Percentiles rank a stretch among this genome's conserved stretches.
phyloP scores from a whole-genome alignment of 257 asterid species.

The Solanum neorickii region DNA sequence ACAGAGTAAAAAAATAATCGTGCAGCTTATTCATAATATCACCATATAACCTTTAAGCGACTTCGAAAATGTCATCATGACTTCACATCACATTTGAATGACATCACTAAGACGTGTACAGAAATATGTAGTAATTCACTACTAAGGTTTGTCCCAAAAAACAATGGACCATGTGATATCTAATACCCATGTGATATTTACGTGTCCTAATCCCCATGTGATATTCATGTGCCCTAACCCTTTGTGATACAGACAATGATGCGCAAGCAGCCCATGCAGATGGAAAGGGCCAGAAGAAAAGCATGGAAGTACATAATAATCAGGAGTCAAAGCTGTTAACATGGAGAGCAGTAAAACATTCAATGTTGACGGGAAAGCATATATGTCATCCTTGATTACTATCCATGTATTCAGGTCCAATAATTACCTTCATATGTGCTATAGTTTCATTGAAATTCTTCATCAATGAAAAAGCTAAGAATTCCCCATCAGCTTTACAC shows the following conservation, averaged over 20 bases:
- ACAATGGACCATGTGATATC: background rate
- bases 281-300: background rate
- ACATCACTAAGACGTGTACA: background rate
- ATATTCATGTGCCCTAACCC: no score
- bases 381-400: slow-evolving; percentile 15
- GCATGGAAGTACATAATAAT: background rate
- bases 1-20: background rate
- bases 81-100: background rate
- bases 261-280: background rate
- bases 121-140: background rate
- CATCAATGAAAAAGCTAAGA: slow-evolving; percentile 47
- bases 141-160: background rate
- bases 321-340: background rate
- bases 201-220: no score
- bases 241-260: background rate
- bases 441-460: slow-evolving; percentile 39
- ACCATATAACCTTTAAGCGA: background rate
- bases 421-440: slow-evolving; percentile 43
- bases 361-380: slow-evolving; percentile 19
- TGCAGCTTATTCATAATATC: background rate
- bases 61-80: background rate
- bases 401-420: slow-evolving; percentile 24
- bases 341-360: background rate
- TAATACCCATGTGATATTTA: background rate
- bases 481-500: slow-evolving; percentile 50